Conservation (phyloP, 331 rosid species). For the Pyracantha coccinea region DNA sequence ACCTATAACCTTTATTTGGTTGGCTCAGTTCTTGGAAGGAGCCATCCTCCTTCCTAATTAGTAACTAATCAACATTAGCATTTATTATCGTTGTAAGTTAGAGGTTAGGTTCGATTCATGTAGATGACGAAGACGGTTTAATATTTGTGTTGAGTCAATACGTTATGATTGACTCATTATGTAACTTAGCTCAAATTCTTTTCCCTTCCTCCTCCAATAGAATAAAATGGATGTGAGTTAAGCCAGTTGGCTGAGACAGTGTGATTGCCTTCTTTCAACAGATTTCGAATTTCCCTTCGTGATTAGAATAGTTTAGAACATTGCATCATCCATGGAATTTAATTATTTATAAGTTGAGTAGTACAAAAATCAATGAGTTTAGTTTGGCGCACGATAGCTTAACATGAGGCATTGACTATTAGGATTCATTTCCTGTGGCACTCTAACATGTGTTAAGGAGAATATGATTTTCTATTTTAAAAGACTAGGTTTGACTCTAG, state of each 20-base stretch:
- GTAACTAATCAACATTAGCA: no score
- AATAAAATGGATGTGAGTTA: no score
- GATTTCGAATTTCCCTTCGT: not conserved
- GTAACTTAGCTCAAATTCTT: not conserved
- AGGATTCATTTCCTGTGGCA: not conserved
- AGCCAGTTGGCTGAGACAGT: fast-evolving
- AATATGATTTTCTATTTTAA: not conserved
- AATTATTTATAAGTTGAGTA: not conserved
- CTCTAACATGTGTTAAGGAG: not conserved
- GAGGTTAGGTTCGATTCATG: no score
- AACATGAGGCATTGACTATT: not conserved
- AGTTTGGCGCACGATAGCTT: not conserved
- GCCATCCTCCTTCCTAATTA: no score
- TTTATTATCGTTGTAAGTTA: no score
- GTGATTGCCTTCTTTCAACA: not conserved
- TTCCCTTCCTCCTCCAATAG: not conserved
- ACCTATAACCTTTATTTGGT: no score
- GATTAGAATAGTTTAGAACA: not conserved
- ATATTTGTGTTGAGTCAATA: no score
- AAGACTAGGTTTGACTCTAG: not conserved
- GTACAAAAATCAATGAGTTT: not conserved
- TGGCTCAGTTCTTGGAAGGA: no score
- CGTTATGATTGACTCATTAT: not conserved
- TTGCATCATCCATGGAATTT: not conserved
- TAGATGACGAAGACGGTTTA: no score